These are phyloP conservation scores for Glebionis coronaria DNA, from an alignment of 129 eudicot species.

Conservation along the genomic window DNA sequence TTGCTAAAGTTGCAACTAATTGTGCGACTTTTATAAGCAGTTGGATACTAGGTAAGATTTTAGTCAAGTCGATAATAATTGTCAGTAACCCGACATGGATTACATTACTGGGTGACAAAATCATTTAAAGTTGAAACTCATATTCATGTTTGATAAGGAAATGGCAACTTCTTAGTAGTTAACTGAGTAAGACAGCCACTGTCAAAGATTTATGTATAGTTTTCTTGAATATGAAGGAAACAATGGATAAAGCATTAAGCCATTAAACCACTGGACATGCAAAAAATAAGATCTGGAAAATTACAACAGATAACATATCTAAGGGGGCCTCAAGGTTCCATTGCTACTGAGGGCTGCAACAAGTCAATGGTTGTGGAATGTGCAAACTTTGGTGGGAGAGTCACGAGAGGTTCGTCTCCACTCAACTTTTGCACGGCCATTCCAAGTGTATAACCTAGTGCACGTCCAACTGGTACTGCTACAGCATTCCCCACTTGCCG, in stretches of 20 bases:
- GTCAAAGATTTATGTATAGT: conserved; percentile 22
- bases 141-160: conserved; percentile 24
- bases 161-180: conserved; percentile 30
- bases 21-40: conserved; percentile 18
- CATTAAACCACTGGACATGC: neutral
- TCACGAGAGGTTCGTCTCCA: conserved; percentile 42
- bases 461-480: conserved; percentile 63
- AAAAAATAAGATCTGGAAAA: neutral
- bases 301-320: conserved; percentile 14
- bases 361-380: conserved; percentile 50
- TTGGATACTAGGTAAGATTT: neutral
- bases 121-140: conserved; percentile 27
- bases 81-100: neutral
- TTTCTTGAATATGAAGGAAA: conserved; percentile 31
- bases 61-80: conserved; percentile 16
- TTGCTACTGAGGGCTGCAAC: conserved; percentile 17
- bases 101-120: conserved; percentile 28
- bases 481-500: conserved; percentile 74
- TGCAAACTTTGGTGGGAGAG: conserved; percentile 57
- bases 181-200: conserved; percentile 37
- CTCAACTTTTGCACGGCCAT: conserved; percentile 43
- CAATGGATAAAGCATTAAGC: conserved; percentile 13
- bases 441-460: conserved; percentile 54
- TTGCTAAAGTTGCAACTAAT: conserved; percentile 6
- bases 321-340: neutral